A percentile compares a stretch with the other conserved stretches of the same genome.
These are phyloP conservation scores for Ophiostoma ulmi DNA, from an alignment of 2,329 filamentous ascomycete species.

Conservation along the genomic window DNA sequence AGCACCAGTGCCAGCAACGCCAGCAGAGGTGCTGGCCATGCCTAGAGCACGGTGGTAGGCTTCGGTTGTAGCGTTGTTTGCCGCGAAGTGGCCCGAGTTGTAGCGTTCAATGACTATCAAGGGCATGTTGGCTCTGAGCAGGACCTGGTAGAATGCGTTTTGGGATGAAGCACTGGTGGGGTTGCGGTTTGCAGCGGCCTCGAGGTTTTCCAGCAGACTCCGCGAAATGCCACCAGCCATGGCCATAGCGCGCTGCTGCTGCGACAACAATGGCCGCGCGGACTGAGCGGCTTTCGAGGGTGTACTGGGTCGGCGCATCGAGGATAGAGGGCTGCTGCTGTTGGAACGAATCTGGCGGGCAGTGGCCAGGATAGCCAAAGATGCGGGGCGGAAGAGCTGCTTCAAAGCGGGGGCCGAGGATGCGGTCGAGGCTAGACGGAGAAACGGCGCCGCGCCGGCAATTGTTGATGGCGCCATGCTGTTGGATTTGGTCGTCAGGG, in stretches of 20 bases:
- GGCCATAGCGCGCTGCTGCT: slow-evolving; percentile 25
- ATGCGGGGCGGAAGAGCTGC: slow-evolving; percentile 16
- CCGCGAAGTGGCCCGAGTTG: slow-evolving; percentile 77
- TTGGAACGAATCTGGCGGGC: slow-evolving; percentile 21
- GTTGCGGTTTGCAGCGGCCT: slow-evolving; percentile 90
- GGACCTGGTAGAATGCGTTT: slow-evolving; percentile 87
- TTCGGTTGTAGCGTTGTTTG: slow-evolving; percentile 70
- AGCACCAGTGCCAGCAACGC: not conserved
- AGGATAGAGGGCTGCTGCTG: slow-evolving; percentile 16
- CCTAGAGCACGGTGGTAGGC: slow-evolving; percentile 70
- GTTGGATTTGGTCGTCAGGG: not conserved
- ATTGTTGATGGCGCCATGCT: not conserved
- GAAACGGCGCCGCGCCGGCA: not conserved
- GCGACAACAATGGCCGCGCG: slow-evolving; percentile 17
- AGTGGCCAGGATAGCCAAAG: not conserved
- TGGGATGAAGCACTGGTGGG: slow-evolving; percentile 81
- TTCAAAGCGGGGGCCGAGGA: slow-evolving; percentile 11
- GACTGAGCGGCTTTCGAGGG: slow-evolving; percentile 21
- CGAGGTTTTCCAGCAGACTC: slow-evolving; percentile 72
- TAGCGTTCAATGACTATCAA: slow-evolving; percentile 89
- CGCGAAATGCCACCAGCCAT: slow-evolving; percentile 47
- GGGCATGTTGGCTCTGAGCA: slow-evolving; percentile 88
- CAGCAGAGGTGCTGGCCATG: slow-evolving; percentile 33
- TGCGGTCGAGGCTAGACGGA: not conserved
- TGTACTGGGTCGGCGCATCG: slow-evolving; percentile 12